These are phyloP conservation scores for Leptographium radiaticola DNA, from an alignment of 2,329 filamentous ascomycete genomes.

Conservation along the genomic window DNA sequence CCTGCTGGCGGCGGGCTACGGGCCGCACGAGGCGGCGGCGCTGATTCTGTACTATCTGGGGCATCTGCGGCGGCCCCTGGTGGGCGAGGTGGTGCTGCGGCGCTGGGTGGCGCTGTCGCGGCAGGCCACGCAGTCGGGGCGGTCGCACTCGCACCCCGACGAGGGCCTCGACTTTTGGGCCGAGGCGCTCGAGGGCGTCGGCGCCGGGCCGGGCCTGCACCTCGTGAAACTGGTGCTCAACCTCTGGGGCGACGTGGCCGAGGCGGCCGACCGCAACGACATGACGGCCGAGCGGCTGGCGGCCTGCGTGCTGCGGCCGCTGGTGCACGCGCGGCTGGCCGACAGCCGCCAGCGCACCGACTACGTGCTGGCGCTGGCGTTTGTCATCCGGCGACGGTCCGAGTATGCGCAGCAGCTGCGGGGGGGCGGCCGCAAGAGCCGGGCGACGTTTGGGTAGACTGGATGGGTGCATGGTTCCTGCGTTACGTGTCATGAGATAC, in stretches of 20 bases:
- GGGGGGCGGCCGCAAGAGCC: constrained; percentile 17
- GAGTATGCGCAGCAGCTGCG: constrained; percentile 25
- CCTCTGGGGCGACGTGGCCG: constrained; percentile 28
- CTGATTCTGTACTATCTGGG: constrained; percentile 26
- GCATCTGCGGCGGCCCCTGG: constrained; percentile 25
- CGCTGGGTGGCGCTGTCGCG: constrained; percentile 27
- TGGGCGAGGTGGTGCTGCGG: constrained; percentile 24
- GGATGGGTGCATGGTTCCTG: too few species aligned
- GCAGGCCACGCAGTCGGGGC: constrained; percentile 23
- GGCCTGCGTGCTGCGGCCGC: constrained; percentile 22
- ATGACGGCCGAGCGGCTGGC: constrained; percentile 32
- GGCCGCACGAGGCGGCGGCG: constrained; percentile 27
- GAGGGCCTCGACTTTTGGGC: constrained; percentile 34
- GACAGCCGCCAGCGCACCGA: constrained; percentile 17
- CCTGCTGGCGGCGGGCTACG: constrained; percentile 18
- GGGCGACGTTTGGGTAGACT: constrained; percentile 15
- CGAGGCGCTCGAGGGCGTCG: constrained; percentile 26
- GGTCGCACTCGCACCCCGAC: constrained; percentile 23
- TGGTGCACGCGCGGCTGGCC: constrained; percentile 21
- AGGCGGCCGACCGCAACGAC: constrained; percentile 24
- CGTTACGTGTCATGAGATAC: too few species aligned
- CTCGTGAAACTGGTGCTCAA: constrained; percentile 30
- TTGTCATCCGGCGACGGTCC: constrained; percentile 27
- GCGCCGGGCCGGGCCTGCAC: constrained; percentile 16
- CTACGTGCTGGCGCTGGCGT: constrained; percentile 28